Evolutionary conservation across 345 rosid species (phyloP).

Genomic region (Cochlearia excelsa): DNA sequence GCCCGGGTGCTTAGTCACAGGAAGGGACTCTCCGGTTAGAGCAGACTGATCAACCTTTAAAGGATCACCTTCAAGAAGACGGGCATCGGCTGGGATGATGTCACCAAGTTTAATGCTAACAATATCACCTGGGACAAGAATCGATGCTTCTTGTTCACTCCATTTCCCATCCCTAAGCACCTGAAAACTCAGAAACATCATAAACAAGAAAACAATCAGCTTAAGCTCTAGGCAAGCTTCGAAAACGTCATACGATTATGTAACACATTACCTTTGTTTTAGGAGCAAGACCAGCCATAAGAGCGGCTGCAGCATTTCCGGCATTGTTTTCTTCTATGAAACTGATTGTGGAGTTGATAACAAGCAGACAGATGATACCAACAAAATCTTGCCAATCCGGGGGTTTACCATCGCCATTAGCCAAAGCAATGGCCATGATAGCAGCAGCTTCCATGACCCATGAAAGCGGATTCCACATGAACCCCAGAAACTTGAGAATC

Average conservation of each 20-base stretch:
- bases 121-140: constrained; percentile 43
- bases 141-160: constrained; percentile 46
- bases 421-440: constrained; percentile 43
- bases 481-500: constrained; percentile 36
- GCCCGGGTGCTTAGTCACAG: constrained; percentile 44
- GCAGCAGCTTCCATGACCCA: constrained; percentile 48
- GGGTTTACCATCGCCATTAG: constrained; percentile 40
- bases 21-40: constrained; percentile 85
- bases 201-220: constrained; percentile 17
- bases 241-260: not conserved
- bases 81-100: constrained; percentile 87
- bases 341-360: constrained; percentile 43
- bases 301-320: constrained; percentile 42
- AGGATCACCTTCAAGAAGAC: constrained; percentile 85
- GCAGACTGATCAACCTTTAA: constrained; percentile 86
- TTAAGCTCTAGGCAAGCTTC: constrained; percentile 7
- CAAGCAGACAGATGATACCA: constrained; percentile 42
- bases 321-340: constrained; percentile 45
- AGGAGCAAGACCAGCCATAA: constrained; percentile 45
- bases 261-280: constrained; percentile 36
- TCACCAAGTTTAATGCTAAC: constrained; percentile 74
- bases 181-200: constrained; percentile 25
- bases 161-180: constrained; percentile 46
- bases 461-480: constrained; percentile 46
- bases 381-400: constrained; percentile 47